These are phyloP conservation scores for Blumeria hordei DNA, from an alignment of 2,329 filamentous ascomycete genomes.

Conservation along the genomic window DNA sequence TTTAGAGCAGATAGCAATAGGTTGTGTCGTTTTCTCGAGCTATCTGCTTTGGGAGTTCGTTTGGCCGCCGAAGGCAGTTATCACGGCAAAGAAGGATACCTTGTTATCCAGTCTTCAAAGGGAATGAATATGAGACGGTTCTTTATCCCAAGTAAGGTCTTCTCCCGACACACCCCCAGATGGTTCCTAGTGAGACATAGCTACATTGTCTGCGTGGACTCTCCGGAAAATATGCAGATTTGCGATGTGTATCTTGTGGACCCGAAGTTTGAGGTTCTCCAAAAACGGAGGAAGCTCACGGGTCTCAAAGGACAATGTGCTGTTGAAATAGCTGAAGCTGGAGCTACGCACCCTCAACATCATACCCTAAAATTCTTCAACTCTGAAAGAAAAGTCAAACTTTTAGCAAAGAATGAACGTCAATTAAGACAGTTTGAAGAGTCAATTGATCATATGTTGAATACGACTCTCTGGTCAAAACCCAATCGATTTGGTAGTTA, in stretches of 20 bases:
- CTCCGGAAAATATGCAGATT: conserved; percentile 93
- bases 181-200: conserved; percentile 98
- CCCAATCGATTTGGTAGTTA: conserved; percentile 81
- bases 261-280: conserved; percentile 58
- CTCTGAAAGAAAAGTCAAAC: conserved; percentile 72
- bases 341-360: conserved; percentile 30
- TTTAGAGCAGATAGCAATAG: conserved; percentile 91
- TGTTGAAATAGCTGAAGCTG: conserved; percentile 19
- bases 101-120: conserved; percentile 79
- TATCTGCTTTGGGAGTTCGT: conserved; percentile 81
- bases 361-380: conserved; percentile 78
- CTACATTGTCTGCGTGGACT: conserved; percentile 95
- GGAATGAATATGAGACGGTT: conserved; percentile 68
- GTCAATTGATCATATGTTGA: conserved; percentile 68
- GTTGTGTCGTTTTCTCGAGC: conserved; percentile 81
- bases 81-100: conserved; percentile 87
- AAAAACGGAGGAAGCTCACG: conserved; percentile 36
- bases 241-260: conserved; percentile 98
- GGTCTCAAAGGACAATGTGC: conserved; percentile 33
- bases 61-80: conserved; percentile 90
- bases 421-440: conserved; percentile 82
- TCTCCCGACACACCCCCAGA: conserved; percentile 66
- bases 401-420: conserved; percentile 76
- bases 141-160: conserved; percentile 53
- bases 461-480: conserved; percentile 59